A percentile compares a stretch with the other conserved stretches of the same genome.
Evolutionary conservation across 2,329 filamentous ascomycete genomes (phyloP).

Genomic region (Aspergillus fijiensis): DNA sequence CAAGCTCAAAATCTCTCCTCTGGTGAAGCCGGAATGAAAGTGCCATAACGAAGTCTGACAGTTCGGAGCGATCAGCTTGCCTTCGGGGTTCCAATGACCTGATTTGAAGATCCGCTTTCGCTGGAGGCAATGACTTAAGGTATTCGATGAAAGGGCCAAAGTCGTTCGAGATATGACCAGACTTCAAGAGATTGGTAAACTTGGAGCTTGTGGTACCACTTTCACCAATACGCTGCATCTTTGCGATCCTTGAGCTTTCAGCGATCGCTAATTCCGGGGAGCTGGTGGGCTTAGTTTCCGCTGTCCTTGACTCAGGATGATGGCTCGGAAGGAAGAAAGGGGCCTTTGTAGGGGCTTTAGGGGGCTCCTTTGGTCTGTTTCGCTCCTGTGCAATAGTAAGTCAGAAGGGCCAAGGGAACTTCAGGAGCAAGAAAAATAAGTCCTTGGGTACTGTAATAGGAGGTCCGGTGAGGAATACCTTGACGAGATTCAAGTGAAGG

Average conservation of each 20-base stretch:
- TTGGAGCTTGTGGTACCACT: constrained; percentile 25
- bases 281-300: constrained; percentile 30
- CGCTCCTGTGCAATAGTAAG: constrained; percentile 59
- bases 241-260: constrained; percentile 67
- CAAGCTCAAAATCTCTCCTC: constrained; percentile 84
- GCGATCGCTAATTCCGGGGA: constrained; percentile 39
- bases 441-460: neutral
- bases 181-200: constrained; percentile 52
- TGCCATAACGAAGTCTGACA: constrained; percentile 76
- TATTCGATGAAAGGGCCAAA: constrained; percentile 72
- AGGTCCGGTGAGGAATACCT: constrained; percentile 31
- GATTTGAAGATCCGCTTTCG: constrained; percentile 85
- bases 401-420: neutral
- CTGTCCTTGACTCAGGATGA: constrained; percentile 21
- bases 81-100: constrained; percentile 65
- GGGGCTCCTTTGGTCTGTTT: constrained; percentile 90
- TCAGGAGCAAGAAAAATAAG: neutral
- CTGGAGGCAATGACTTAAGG: constrained; percentile 77
- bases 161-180: constrained; percentile 52
- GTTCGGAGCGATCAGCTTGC: constrained; percentile 60
- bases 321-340: constrained; percentile 81
- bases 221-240: constrained; percentile 56
- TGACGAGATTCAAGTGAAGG: constrained; percentile 86
- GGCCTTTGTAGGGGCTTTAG: constrained; percentile 88
- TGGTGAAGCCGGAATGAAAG: constrained; percentile 68